Conservation (phyloP, 179 eudicot species). For the Camellia oleifera region DNA sequence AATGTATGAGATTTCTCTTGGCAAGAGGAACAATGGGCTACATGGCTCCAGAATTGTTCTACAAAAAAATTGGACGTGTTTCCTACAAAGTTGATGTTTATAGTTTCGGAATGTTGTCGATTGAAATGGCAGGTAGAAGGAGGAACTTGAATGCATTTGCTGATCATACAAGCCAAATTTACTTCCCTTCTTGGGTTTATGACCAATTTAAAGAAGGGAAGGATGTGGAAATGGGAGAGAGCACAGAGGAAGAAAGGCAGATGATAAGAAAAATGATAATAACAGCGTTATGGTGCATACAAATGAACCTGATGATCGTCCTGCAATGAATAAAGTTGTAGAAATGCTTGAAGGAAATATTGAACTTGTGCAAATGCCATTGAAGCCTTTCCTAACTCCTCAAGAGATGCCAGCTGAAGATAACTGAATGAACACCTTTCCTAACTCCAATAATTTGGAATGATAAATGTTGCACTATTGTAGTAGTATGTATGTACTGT, state of each 20-base stretch:
- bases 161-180: constrained; percentile 12
- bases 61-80: constrained; percentile 7
- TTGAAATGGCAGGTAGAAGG: constrained; percentile 12
- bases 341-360: constrained; percentile 19
- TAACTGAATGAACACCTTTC: background rate
- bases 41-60: constrained; percentile 15
- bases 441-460: no score
- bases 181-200: constrained; percentile 11
- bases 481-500: no score
- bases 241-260: background rate
- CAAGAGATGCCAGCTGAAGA: constrained; percentile 3
- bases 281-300: constrained; percentile 8
- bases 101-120: constrained; percentile 13
- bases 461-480: no score
- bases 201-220: background rate
- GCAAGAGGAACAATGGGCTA: constrained; percentile 19
- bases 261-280: constrained; percentile 12
- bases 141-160: background rate
- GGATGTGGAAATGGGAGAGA: constrained; percentile 9
- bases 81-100: constrained; percentile 14
- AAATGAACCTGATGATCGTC: constrained; percentile 12
- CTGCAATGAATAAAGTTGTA: constrained; percentile 8
- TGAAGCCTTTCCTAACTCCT: constrained; percentile 10
- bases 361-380: constrained; percentile 11
- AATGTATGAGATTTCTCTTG: background rate